Evolutionary conservation across 257 asterid genomes (phyloP), one percentile per base, ranked within the genome.

Genomic region (Solanum medicagineum): DNA sequence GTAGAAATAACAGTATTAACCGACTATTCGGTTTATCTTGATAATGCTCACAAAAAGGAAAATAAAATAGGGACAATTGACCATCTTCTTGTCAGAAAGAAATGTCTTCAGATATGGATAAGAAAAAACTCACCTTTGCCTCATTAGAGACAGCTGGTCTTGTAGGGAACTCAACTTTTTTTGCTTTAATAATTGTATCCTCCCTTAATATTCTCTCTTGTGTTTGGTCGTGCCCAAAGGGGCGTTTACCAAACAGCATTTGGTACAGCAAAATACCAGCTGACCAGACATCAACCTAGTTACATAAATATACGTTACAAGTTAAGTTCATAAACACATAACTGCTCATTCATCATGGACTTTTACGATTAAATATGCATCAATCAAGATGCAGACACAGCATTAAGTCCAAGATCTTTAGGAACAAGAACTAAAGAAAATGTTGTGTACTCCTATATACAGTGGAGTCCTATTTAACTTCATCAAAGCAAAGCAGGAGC

Each of bases 271-370:
- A 90, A 82, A 97, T 89, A 19, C 99, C 99, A 57, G 94, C 95
- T 84, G 99, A 97, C 99, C 99, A 97, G 54, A 97, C 99, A 91
- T 97, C 99, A 84, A 97, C 99, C 99, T 97, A 93, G 82, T 81
- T 70, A 81, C 84, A 88, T 83, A 81, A 79, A 79, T 53, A 79
- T 5, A 77, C 26, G 40, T 79, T 29, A 65, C 10, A 14, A 77
- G 10, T 77, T 77, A 26, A 79, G 62, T 53, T 53, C 83, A 70
- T 60, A 45, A 22, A 20, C 29, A 83, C 83, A 81, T 70, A 49
- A 69, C 84, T 44, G 40, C 24, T 49, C 17, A 51, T 36, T 63
- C n/a, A 29, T n/a, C 60, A 9, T 68, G n/a, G 57, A 73, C 20
- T 47, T 73, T n/a, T 8, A 47, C 14, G 81, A 74, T 47, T 47